phyloP scores from a whole-genome alignment of 2,329 filamentous ascomycete genomes.

The Aspergillus fischeri region DNA sequence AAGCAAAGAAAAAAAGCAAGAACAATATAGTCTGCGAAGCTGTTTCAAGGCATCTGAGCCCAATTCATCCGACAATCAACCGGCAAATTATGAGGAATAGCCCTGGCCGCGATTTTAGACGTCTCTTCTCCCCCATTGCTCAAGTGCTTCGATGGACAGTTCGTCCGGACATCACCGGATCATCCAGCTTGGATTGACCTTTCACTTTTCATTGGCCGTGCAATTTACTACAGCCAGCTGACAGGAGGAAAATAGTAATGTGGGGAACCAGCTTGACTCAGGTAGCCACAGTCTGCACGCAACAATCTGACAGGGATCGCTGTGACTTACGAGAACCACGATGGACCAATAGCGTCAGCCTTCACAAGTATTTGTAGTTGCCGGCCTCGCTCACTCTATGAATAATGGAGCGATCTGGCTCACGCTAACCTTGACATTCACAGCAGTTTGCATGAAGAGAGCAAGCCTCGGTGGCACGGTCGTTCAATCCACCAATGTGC shows the following conservation, averaged over 20 bases:
- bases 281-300: neutral
- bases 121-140: neutral
- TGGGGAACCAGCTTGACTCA: neutral
- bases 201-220: neutral
- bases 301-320: neutral
- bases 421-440: no score
- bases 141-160: conserved; percentile 1
- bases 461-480: neutral
- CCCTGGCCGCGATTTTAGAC: neutral
- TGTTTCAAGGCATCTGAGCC: neutral
- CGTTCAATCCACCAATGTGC: neutral
- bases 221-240: neutral
- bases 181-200: neutral
- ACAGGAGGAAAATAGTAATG: neutral
- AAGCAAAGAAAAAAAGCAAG: neutral
- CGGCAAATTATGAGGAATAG: neutral
- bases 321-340: neutral
- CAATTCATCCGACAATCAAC: neutral
- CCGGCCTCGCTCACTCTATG: neutral
- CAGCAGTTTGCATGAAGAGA: neutral
- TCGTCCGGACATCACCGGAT: conserved; percentile 4
- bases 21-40: neutral
- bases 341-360: neutral
- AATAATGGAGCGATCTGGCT: neutral
- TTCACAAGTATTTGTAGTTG: neutral